These are phyloP conservation scores for Mimosa bimucronata DNA, from an alignment of 306 rosid species.

Conservation along the genomic window DNA sequence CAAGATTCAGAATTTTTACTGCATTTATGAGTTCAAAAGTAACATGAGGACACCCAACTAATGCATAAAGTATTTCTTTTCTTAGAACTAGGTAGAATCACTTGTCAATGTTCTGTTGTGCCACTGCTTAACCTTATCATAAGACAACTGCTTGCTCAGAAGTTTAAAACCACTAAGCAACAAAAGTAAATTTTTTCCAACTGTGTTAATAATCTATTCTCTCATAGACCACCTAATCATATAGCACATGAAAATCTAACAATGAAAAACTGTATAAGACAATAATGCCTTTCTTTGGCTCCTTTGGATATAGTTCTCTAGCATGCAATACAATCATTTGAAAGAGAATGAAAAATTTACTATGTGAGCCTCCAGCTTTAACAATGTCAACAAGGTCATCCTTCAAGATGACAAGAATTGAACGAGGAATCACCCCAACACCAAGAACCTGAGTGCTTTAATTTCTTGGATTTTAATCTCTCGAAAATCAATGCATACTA, in stretches of 20 bases:
- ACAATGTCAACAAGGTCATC: slow-evolving; percentile 93
- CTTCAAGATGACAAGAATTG: slow-evolving; percentile 80
- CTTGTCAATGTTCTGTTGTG: neutral
- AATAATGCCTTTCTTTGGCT: neutral
- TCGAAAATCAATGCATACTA: slow-evolving; percentile 86
- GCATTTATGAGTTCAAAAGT: slow-evolving; percentile 31
- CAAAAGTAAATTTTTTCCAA: neutral
- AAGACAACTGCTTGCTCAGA: neutral
- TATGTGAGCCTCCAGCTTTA: slow-evolving; percentile 81
- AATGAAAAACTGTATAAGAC: neutral
- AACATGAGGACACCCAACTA: neutral
- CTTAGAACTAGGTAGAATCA: neutral
- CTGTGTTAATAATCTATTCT: neutral
- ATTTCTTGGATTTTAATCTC: slow-evolving; percentile 97
- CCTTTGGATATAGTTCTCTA: neutral
- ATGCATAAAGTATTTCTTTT: neutral
- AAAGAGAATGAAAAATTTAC: slow-evolving; percentile 13
- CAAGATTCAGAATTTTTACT: slow-evolving; percentile 15
- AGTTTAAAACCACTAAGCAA: neutral
- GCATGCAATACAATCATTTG: slow-evolving; percentile 13
- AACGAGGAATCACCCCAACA: slow-evolving; percentile 96
- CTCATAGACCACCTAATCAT: neutral
- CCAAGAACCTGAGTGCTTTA: slow-evolving; percentile 84
- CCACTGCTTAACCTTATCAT: neutral
- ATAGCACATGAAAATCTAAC: neutral